These are phyloP conservation scores for Herpetospermum pedunculosum DNA, from an alignment of 306 rosid genomes.

Conservation along the genomic window DNA sequence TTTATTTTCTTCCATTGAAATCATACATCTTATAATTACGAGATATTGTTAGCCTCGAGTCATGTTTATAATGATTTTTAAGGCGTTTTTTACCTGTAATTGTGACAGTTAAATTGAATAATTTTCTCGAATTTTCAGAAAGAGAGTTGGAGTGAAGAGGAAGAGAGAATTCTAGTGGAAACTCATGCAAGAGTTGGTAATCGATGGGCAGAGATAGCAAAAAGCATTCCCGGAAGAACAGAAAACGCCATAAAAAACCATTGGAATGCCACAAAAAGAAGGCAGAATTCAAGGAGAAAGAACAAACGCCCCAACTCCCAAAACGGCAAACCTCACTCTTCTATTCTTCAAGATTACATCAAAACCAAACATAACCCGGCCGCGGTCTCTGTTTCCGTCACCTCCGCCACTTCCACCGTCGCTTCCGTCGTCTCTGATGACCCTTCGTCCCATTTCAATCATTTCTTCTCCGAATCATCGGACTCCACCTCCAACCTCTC, in stretches of 20 bases:
- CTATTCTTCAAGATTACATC: slow-evolving; percentile 71
- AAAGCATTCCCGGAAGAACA: slow-evolving; percentile 60
- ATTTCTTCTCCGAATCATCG: slow-evolving; percentile 17
- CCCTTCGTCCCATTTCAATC: slow-evolving; percentile 12
- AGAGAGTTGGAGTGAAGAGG: slow-evolving; percentile 72
- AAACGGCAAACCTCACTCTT: slow-evolving; percentile 41
- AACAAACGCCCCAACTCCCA: slow-evolving; percentile 28
- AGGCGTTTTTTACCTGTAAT: background rate
- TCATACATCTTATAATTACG: background rate
- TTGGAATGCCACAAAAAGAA: slow-evolving; percentile 88
- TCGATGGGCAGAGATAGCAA: slow-evolving; percentile 84
- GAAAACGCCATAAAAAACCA: slow-evolving; percentile 88
- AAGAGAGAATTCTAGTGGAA: slow-evolving; percentile 58
- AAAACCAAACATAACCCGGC: slow-evolving; percentile 9
- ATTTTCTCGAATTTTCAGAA: slow-evolving; percentile 26
- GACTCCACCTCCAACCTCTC: slow-evolving; percentile 20
- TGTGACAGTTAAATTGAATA: background rate
- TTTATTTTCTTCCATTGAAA: background rate
- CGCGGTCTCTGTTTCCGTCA: too few relatives aligned
- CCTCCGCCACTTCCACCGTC: background rate
- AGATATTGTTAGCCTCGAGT: background rate
- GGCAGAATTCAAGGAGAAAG: slow-evolving; percentile 72
- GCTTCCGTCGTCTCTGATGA: slow-evolving; percentile 14
- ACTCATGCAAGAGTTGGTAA: slow-evolving; percentile 57
- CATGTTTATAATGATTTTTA: background rate